Percentiles rank a stretch among this genome's conserved stretches.
phyloP scores from a whole-genome alignment of 116 monocot species.

The Thalassia testudinum region DNA sequence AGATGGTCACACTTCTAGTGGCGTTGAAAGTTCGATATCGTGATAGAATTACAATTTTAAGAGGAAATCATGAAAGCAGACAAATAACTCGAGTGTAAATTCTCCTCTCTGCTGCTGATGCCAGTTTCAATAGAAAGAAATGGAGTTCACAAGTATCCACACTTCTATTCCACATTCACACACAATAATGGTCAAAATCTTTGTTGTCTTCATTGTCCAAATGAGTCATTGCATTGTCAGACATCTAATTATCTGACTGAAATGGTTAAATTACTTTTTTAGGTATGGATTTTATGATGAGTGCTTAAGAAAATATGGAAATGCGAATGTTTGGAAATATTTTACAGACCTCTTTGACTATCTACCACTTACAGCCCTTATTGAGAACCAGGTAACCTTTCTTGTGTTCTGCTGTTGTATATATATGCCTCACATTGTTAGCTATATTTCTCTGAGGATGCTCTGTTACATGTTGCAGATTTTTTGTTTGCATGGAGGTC shows the following conservation, averaged over 20 bases:
- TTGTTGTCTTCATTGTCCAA: no score
- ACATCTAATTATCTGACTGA: not conserved
- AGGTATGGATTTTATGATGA: constrained; percentile 88
- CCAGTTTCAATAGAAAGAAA: no score
- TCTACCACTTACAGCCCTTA: constrained; percentile 71
- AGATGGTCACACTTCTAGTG: constrained; percentile 79
- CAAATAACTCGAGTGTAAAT: constrained; percentile 98
- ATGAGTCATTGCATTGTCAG: no score
- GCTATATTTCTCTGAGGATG: not conserved
- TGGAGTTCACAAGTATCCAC: no score
- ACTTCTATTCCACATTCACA: no score
- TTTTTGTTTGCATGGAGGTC: constrained; percentile 76
- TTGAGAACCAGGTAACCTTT: constrained; percentile 57
- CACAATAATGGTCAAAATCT: no score
- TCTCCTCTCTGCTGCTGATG: not conserved
- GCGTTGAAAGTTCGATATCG: constrained; percentile 98
- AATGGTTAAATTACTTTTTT: constrained; percentile 2
- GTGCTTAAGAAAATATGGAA: constrained; percentile 81
- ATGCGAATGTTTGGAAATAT: constrained; percentile 87
- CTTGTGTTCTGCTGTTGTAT: not conserved
- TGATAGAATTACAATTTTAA: constrained; percentile 91
- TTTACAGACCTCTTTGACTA: constrained; percentile 83
- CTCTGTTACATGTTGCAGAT: constrained; percentile 13
- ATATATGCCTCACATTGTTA: not conserved
- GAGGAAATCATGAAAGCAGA: constrained; percentile 96